Conservation (phyloP, 2,329 filamentous ascomycete species). For the Aureobasidium sp. region DNA sequence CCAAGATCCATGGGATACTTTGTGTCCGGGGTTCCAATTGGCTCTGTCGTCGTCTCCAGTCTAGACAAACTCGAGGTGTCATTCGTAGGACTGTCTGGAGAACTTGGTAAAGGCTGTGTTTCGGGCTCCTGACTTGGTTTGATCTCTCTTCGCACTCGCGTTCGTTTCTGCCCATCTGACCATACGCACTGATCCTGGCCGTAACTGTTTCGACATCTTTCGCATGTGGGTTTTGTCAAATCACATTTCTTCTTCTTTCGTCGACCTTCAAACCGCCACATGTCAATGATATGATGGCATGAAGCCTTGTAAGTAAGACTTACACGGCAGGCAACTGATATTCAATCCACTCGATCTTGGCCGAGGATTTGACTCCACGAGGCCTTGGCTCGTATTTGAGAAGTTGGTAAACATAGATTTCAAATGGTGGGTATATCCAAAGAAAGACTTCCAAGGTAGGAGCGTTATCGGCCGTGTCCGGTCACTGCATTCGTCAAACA, state of each 20-base stretch:
- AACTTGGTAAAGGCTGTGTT: background rate
- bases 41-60: background rate
- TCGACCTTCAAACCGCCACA: conserved; percentile 17
- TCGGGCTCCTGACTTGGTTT: background rate
- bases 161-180: background rate
- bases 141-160: background rate
- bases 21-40: no score
- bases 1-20: background rate
- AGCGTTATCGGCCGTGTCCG: background rate
- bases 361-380: background rate
- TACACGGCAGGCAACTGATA: conserved; percentile 20
- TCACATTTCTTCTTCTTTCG: conserved; percentile 22
- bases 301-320: background rate
- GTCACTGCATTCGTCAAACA: background rate
- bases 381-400: conserved; percentile 16
- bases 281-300: background rate
- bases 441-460: background rate
- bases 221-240: conserved; percentile 17
- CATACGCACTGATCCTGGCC: background rate
- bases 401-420: conserved; percentile 19
- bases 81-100: background rate
- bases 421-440: background rate
- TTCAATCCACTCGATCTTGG: conserved; percentile 12
- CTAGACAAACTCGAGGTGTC: background rate
- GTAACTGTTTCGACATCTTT: conserved; percentile 19